A percentile compares a stretch with the other conserved stretches of the same genome.
phyloP scores from a whole-genome alignment of 176 grass and related monocot genomes.

The Areca catechu region DNA sequence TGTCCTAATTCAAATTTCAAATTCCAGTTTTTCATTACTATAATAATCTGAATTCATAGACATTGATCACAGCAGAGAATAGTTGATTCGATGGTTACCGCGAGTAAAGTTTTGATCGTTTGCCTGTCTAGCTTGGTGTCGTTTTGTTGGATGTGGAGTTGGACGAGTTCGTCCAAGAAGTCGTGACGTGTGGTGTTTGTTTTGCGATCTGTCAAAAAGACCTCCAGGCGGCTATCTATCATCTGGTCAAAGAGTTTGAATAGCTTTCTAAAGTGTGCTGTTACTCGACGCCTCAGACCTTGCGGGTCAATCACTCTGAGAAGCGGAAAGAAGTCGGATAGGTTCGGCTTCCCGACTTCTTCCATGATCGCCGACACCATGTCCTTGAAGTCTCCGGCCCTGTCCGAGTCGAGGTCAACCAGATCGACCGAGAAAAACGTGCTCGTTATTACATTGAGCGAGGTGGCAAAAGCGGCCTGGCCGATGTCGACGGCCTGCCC shows the following conservation, averaged over 20 bases:
- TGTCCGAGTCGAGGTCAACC: constrained; percentile 15
- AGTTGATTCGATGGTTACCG: too few relatives aligned
- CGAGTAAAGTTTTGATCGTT: too few relatives aligned
- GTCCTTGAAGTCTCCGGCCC: constrained; percentile 27
- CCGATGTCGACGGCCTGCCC: constrained; percentile 14
- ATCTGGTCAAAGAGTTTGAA: constrained; percentile 27
- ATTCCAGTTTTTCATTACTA: too few relatives aligned
- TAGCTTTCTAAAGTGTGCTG: constrained; percentile 9
- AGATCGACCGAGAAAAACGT: constrained; percentile 43
- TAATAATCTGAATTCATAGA: too few relatives aligned
- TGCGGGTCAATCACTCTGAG: constrained; percentile 35
- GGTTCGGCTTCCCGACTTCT: constrained; percentile 18
- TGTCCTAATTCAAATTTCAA: constrained; percentile 17
- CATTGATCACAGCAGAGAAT: too few relatives aligned
- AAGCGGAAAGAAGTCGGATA: constrained; percentile 41
- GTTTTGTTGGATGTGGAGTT: neutral
- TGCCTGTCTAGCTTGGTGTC: too few relatives aligned
- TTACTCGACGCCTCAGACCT: constrained; percentile 20
- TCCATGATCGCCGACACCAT: constrained; percentile 23
- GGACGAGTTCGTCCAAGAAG: constrained; percentile 30
- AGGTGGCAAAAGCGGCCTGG: constrained; percentile 23
- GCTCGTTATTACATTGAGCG: constrained; percentile 30
- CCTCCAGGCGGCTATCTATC: constrained; percentile 22
- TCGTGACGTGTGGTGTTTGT: constrained; percentile 9
- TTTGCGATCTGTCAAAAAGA: neutral